These are phyloP conservation scores for Prunus armeniaca DNA, from an alignment of 306 rosid species.

Conservation along the genomic window DNA sequence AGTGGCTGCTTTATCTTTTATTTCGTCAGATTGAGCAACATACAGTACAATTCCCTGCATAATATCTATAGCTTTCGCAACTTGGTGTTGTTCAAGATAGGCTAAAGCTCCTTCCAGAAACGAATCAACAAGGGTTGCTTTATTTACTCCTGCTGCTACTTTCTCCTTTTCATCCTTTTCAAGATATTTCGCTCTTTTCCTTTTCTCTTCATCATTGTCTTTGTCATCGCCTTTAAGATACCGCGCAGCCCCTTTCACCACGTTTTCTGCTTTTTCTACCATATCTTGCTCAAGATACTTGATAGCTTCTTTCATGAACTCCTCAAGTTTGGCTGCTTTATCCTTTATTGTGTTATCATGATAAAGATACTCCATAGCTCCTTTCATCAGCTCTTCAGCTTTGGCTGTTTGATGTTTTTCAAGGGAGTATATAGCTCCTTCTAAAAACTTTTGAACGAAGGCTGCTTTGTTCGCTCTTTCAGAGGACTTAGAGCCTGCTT, in stretches of 20 bases:
- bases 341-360: neutral
- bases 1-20: too few relatives aligned
- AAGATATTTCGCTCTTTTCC: neutral
- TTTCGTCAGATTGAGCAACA: too few relatives aligned
- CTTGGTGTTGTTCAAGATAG: too few relatives aligned
- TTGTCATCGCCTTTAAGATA: neutral
- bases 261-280: neutral
- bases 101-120: too few relatives aligned
- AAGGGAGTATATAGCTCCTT: neutral
- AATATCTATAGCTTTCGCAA: too few relatives aligned
- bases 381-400: slow-evolving; percentile 2
- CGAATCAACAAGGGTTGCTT: too few relatives aligned
- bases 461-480: neutral
- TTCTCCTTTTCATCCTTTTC: neutral
- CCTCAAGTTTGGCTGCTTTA: neutral
- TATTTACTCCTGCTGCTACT: too few relatives aligned
- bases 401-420: neutral
- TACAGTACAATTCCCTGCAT: too few relatives aligned
- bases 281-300: neutral
- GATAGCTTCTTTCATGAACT: neutral
- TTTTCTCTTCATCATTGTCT: neutral
- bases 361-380: neutral
- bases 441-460: neutral
- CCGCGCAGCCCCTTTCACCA: neutral
- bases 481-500: neutral